Evolutionary conservation across 495 filamentous ascomycete genomes (phyloP).

Genomic region (Chaetomidium leptoderma): DNA sequence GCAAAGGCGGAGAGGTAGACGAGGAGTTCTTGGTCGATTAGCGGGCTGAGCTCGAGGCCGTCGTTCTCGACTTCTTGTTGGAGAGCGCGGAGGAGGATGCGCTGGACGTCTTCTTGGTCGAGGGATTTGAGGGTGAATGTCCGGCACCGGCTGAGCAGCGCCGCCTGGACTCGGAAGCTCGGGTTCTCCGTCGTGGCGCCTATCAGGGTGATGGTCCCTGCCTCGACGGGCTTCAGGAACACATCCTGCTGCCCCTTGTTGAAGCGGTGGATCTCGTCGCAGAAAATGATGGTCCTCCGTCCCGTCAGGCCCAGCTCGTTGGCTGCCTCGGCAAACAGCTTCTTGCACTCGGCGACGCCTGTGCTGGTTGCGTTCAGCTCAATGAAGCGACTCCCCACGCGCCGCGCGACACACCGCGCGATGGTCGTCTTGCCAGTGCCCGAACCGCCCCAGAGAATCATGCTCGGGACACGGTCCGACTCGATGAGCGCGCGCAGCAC

Average conservation of each 20-base stretch:
- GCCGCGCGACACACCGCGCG: conserved; percentile 82
- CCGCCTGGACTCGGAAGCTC: conserved; percentile 86
- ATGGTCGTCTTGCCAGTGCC: conserved; percentile 98
- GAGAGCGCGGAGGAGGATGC: conserved; percentile 72
- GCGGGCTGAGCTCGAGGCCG: conserved; percentile 37
- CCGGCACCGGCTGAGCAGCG: conserved; percentile 81
- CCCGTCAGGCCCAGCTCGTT: conserved; percentile 79
- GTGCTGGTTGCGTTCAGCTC: conserved; percentile 93
- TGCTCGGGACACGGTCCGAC: conserved; percentile 78
- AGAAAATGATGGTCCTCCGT: conserved; percentile 92
- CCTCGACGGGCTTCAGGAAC: conserved; percentile 88
- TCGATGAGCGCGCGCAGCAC: conserved; percentile 89
- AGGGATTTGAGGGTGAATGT: conserved; percentile 82
- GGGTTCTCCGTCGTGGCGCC: conserved; percentile 97
- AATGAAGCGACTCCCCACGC: conserved; percentile 77
- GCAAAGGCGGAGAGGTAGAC: conserved; percentile 77
- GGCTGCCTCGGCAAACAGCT: conserved; percentile 80
- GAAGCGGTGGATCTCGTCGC: conserved; percentile 96
- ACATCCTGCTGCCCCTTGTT: conserved; percentile 92
- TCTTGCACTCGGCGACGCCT: conserved; percentile 91
- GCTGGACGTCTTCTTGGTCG: conserved; percentile 60
- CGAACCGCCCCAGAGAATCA: conserved; percentile 91
- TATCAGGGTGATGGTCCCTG: conserved; percentile 84
- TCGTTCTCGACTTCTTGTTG: conserved; percentile 46
- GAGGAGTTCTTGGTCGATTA: conserved; percentile 75